Conservation (phyloP, 305 asterid genomes). For the Fraxinus ornus region DNA sequence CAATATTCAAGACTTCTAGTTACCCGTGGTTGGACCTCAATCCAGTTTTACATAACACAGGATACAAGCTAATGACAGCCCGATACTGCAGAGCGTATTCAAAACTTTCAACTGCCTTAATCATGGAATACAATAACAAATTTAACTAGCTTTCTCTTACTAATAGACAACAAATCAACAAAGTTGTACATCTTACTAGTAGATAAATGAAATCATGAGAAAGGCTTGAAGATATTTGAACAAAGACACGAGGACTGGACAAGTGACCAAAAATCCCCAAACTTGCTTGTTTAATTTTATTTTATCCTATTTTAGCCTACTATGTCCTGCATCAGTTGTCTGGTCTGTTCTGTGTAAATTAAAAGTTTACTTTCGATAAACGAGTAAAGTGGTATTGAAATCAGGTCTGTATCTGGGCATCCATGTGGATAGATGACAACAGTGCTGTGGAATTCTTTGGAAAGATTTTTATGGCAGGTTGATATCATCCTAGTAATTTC, state of each 20-base stretch:
- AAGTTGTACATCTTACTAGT: background rate
- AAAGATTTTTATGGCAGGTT: slow-evolving; percentile 91
- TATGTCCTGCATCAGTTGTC: background rate
- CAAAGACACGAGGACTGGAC: background rate
- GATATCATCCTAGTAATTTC: slow-evolving; percentile 21
- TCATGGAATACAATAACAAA: background rate
- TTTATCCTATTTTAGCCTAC: background rate
- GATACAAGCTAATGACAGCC: background rate
- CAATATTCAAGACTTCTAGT: background rate
- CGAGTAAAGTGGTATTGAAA: slow-evolving; percentile 21
- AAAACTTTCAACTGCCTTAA: background rate
- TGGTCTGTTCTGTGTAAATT: background rate
- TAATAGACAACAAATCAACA: background rate
- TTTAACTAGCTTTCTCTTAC: background rate
- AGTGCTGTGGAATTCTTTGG: slow-evolving; percentile 64
- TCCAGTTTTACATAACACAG: background rate
- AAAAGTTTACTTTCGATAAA: background rate
- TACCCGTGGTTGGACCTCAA: background rate
- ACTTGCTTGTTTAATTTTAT: background rate
- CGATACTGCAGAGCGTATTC: background rate
- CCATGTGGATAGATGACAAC: slow-evolving; percentile 80
- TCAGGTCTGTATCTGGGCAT: slow-evolving; percentile 83
- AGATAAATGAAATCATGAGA: background rate
- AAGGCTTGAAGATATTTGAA: background rate
- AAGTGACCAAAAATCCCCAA: background rate